These are phyloP conservation scores for Ceratocystis colombiana DNA, from an alignment of 2,329 filamentous ascomycete genomes.

Conservation along the genomic window DNA sequence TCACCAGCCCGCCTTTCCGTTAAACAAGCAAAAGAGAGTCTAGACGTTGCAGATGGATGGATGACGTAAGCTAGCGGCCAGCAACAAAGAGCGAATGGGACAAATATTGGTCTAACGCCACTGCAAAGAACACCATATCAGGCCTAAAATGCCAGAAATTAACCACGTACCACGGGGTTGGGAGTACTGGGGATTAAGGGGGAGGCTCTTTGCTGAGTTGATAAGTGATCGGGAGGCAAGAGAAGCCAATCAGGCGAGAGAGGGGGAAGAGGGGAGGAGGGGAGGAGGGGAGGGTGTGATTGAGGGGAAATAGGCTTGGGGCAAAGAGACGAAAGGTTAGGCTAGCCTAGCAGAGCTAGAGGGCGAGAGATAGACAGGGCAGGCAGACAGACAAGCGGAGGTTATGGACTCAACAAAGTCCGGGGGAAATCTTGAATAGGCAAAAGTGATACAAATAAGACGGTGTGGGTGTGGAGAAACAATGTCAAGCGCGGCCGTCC, in stretches of 20 bases:
- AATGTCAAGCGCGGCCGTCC: neutral
- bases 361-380: no score
- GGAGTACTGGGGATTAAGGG: constrained; percentile 3
- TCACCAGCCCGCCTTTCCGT: neutral
- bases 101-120: neutral
- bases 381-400: no score
- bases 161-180: neutral
- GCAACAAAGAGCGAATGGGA: neutral
- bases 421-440: neutral
- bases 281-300: neutral
- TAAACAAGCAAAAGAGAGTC: neutral
- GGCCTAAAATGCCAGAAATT: neutral
- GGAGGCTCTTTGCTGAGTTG: constrained; percentile 2
- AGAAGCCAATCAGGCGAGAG: constrained; percentile 9
- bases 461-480: neutral
- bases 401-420: neutral
- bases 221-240: neutral
- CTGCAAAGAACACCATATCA: neutral
- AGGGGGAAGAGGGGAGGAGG: neutral
- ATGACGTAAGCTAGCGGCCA: neutral
- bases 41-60: neutral
- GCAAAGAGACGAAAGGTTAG: neutral
- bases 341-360: no score
- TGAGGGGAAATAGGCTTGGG: neutral
- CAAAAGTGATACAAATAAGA: neutral